Evolutionary conservation across 176 grass and related monocot genomes (phyloP), one percentile per base, ranked within the genome.

Genomic region (Poa annua): DNA sequence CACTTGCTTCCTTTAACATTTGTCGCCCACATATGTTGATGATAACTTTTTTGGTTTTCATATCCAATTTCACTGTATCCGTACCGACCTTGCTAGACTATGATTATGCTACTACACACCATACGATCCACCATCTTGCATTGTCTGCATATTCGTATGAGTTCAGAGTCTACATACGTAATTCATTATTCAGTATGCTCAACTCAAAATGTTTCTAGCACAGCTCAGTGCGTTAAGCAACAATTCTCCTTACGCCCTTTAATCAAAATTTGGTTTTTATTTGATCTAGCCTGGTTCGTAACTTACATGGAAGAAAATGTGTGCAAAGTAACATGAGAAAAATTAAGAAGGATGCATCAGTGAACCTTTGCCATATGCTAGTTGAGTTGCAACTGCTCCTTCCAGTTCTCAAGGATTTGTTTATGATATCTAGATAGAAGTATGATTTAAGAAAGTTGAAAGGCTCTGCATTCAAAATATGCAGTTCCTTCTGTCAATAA

Each of bases 391-490:
- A 50, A 11, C 38, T 74, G 39, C 62, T 47, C 48, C 44, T 87
- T 80, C 60, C 50, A 87, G 41, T 69, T 44, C 61, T 52, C 42
- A 61, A 71, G 21, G 68, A 75, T 68, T 85, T 89, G 6, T 89
- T 85, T 84, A 78, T 87, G 39, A 69, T 44, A 80, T 79, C 39
- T 84, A 80, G 84, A 68, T 75, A 75, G n/a, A 62, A 59, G 38
- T 74, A 49, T 62, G 84, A 79, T 67, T 80, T 80, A 90, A 86
- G 38, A 90, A 90, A 75, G 20, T 24, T 32, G 33, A 41, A 79
- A 80, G 39, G 60, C 60, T 75, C 59, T 75, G 17, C 21, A 52
- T 65, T 80, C 80, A 64, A 86, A 82, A 90, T 79, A 79, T 83
- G 79, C 88, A 86, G 73, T 59, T 82, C 65, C 66, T 81, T 61